phyloP scores from a whole-genome alignment of 768 basidiomycete species.

The Mycena rebaudengoi region DNA sequence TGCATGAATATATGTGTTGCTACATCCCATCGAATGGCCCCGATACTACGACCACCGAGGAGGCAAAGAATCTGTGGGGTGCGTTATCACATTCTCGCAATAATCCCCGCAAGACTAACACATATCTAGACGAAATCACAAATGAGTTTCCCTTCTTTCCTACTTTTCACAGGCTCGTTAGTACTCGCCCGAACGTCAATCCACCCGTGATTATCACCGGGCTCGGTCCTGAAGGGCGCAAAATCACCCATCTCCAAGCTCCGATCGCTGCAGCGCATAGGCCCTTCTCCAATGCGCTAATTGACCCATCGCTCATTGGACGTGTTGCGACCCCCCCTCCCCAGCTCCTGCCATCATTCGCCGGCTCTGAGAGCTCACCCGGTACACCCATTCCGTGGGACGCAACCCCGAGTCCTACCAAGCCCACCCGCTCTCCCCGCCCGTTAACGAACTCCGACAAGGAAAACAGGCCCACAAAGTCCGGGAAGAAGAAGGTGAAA shows the following conservation, averaged over 20 bases:
- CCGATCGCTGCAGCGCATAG: background rate
- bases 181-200: conserved; percentile 23
- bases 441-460: too few species aligned
- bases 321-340: background rate
- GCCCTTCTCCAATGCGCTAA: background rate
- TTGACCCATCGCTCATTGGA: background rate
- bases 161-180: conserved; percentile 11
- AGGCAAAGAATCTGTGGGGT: too few species aligned
- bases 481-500: background rate
- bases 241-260: conserved; percentile 19
- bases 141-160: conserved; percentile 27
- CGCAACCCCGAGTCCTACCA: background rate
- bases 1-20: too few species aligned
- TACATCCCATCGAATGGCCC: too few species aligned
- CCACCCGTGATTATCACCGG: conserved; percentile 32
- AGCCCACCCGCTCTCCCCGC: background rate
- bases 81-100: too few species aligned
- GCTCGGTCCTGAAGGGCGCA: conserved; percentile 28
- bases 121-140: conserved; percentile 14
- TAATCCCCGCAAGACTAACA: too few species aligned
- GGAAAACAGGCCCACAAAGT: background rate
- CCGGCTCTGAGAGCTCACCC: too few species aligned
- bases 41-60: too few species aligned
- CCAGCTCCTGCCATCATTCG: too few species aligned
- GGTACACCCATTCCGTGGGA: background rate